These are phyloP conservation scores for Rhinocladiella mackenziei DNA, from an alignment of 2,329 filamentous ascomycete genomes.

Conservation along the genomic window DNA sequence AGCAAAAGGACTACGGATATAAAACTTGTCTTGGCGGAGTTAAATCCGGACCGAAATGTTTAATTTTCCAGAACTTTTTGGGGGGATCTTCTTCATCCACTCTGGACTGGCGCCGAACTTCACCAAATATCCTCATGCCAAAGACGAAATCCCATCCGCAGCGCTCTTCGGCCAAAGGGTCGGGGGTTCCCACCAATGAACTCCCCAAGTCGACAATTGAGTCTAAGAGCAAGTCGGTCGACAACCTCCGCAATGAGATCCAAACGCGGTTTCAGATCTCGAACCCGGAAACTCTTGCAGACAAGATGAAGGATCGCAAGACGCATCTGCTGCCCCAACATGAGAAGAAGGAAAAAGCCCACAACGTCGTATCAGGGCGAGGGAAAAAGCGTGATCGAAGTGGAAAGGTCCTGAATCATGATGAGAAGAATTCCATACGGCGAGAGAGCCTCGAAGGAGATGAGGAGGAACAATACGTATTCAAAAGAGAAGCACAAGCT, in stretches of 20 bases:
- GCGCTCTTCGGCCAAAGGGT: neutral
- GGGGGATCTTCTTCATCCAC: no score
- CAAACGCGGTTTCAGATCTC: conserved; percentile 33
- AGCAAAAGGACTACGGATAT: no score
- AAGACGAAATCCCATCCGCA: neutral
- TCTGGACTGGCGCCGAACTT: no score
- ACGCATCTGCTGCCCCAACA: conserved; percentile 29
- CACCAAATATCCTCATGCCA: no score
- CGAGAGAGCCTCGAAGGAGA: conserved; percentile 20
- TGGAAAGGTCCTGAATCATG: conserved; percentile 42
- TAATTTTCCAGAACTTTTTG: no score
- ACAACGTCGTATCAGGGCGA: conserved; percentile 5
- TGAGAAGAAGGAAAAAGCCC: conserved; percentile 27
- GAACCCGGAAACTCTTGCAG: conserved; percentile 39
- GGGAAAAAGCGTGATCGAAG: conserved; percentile 47
- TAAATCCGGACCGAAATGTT: no score
- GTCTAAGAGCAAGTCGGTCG: conserved; percentile 9
- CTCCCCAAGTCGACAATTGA: conserved; percentile 1
- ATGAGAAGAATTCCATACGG: conserved; percentile 32
- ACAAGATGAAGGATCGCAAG: conserved; percentile 34
- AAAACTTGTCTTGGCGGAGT: no score
- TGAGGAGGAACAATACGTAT: conserved; percentile 31
- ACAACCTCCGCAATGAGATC: conserved; percentile 24
- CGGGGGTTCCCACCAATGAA: neutral
- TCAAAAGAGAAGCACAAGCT: conserved; percentile 44